These are phyloP conservation scores for Fusarium vanettenii DNA, from an alignment of 2,329 filamentous ascomycete species.

Conservation along the genomic window DNA sequence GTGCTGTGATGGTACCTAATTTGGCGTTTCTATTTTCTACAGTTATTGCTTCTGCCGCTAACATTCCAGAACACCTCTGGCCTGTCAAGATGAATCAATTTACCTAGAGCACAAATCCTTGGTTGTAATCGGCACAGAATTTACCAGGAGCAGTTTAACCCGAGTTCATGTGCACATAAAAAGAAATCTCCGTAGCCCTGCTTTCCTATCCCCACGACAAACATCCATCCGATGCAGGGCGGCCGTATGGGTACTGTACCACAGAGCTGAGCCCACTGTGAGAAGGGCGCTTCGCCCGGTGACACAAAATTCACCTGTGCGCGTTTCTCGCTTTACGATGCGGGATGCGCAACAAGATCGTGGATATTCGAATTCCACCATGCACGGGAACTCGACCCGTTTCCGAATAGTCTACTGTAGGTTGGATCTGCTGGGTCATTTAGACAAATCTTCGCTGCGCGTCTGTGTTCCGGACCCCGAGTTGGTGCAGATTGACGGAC, in stretches of 20 bases:
- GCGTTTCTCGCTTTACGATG: background rate
- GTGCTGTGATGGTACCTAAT: background rate
- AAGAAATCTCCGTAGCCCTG: slow-evolving; percentile 34
- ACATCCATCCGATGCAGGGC: background rate
- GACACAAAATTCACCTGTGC: background rate
- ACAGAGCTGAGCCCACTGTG: background rate
- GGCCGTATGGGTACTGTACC: background rate
- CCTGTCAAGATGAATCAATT: background rate
- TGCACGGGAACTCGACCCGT: background rate
- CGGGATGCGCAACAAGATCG: background rate
- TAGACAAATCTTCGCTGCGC: background rate
- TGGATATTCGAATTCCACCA: background rate
- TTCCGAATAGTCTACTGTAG: background rate
- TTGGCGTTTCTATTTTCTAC: background rate
- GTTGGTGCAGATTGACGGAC: background rate
- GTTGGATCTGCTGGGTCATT: background rate
- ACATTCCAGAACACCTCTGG: background rate
- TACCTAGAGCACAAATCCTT: background rate
- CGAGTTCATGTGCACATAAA: slow-evolving; percentile 12
- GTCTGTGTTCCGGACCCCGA: slow-evolving; percentile 9
- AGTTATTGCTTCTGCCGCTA: background rate
- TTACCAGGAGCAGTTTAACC: slow-evolving; percentile 10
- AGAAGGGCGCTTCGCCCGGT: background rate
- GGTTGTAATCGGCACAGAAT: slow-evolving; percentile 19
- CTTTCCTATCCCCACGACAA: slow-evolving; percentile 1